These are phyloP conservation scores for Mucor indicus DNA, from an alignment of 371 early-diverging fungal genomes.

Conservation along the genomic window DNA sequence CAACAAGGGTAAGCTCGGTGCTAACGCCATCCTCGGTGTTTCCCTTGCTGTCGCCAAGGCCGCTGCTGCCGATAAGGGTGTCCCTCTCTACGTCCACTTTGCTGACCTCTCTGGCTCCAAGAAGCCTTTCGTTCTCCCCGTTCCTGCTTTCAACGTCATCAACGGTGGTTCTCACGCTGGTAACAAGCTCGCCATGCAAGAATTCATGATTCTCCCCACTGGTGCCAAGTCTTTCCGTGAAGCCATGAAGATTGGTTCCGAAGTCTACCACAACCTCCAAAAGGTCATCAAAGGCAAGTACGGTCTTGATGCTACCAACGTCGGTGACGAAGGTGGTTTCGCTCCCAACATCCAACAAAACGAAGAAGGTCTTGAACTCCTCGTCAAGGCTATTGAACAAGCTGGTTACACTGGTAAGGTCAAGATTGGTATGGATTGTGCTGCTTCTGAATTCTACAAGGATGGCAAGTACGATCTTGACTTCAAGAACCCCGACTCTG, in stretches of 20 bases:
- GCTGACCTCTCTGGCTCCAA: slow-evolving; percentile 82
- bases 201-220: slow-evolving; percentile 99
- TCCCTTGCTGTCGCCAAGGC: slow-evolving; percentile 96
- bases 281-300: slow-evolving; percentile 96
- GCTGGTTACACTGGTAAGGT: slow-evolving; percentile 96
- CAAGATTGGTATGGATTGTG: slow-evolving; percentile 98
- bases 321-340: slow-evolving; percentile 99
- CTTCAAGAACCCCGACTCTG: slow-evolving; percentile 92
- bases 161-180: slow-evolving; percentile 99
- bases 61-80: slow-evolving; percentile 90
- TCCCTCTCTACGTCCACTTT: slow-evolving; percentile 93
- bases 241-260: slow-evolving; percentile 97
- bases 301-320: slow-evolving; percentile 97
- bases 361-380: slow-evolving; percentile 95
- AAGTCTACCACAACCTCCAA: slow-evolving; percentile 97
- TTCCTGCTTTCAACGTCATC: slow-evolving; percentile 99
- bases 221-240: slow-evolving; percentile 93
- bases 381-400: slow-evolving; percentile 86
- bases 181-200: slow-evolving; percentile 99
- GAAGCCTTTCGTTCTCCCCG: slow-evolving; percentile 91
- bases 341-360: slow-evolving; percentile 99
- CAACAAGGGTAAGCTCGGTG: slow-evolving; percentile 96
- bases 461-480: slow-evolving; percentile 96
- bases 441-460: slow-evolving; percentile 98
- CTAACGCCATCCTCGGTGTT: slow-evolving; percentile 98